A percentile compares a stretch with the other conserved stretches of the same genome.
These are phyloP conservation scores for Davidsoniella eucalypti DNA, from an alignment of 2,329 filamentous ascomycete species.

Conservation along the genomic window DNA sequence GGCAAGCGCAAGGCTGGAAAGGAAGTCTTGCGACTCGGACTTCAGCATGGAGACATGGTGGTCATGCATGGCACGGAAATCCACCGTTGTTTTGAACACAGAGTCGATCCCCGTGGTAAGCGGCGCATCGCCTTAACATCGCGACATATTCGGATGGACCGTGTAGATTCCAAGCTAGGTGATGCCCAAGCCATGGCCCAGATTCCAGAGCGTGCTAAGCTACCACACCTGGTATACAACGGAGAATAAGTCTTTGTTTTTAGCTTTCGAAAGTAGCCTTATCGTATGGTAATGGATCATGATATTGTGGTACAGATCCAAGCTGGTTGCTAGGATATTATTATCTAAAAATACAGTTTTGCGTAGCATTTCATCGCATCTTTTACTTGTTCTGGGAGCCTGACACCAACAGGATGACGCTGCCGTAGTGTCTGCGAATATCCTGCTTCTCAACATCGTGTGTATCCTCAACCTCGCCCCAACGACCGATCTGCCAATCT, in stretches of 20 bases:
- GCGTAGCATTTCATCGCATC: neutral
- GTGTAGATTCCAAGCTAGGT: conserved; percentile 19
- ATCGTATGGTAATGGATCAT: no score
- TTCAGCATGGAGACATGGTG: conserved; percentile 48
- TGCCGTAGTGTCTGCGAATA: conserved; percentile 71
- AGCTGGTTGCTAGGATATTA: neutral
- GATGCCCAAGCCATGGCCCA: conserved; percentile 15
- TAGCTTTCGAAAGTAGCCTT: no score
- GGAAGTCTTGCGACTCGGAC: conserved; percentile 22
- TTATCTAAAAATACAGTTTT: neutral
- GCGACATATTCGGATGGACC: conserved; percentile 31
- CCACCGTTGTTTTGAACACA: conserved; percentile 44
- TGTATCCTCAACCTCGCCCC: conserved; percentile 96
- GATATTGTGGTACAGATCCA: neutral
- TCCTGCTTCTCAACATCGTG: conserved; percentile 95
- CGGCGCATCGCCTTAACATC: conserved; percentile 41
- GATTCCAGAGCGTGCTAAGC: conserved; percentile 18
- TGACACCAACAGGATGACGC: conserved; percentile 65
- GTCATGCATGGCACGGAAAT: conserved; percentile 45
- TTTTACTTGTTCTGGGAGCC: conserved; percentile 24
- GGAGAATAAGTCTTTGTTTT: neutral
- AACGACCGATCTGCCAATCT: conserved; percentile 72
- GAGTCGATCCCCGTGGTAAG: conserved; percentile 32
- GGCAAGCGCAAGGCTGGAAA: conserved; percentile 14
- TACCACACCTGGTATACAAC: conserved; percentile 2